Percentiles rank a stretch among this genome's conserved stretches.
These are phyloP conservation scores for Gaeumannomyces sp. DNA, from an alignment of 2,329 filamentous ascomycete species.

Conservation along the genomic window DNA sequence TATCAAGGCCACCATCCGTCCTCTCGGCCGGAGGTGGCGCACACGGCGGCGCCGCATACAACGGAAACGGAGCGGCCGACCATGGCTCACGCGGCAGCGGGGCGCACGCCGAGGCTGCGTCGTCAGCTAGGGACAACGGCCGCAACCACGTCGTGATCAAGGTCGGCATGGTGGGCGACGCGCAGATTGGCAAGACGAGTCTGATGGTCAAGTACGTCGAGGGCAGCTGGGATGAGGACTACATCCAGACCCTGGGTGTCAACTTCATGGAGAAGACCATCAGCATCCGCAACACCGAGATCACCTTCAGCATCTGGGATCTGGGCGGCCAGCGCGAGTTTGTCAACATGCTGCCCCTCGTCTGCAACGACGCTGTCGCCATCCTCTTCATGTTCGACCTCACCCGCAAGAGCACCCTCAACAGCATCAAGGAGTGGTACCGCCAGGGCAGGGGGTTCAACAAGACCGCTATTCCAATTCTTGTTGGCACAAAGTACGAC, in stretches of 20 bases:
- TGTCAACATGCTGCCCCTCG: slow-evolving; percentile 98
- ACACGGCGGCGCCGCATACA: slow-evolving; percentile 32
- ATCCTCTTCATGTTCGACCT: slow-evolving; percentile 99
- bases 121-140: slow-evolving; percentile 32
- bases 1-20: slow-evolving; percentile 50
- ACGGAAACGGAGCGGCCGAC: slow-evolving; percentile 35
- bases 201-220: slow-evolving; percentile 99
- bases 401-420: slow-evolving; percentile 94
- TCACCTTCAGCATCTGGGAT: slow-evolving; percentile 99
- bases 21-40: slow-evolving; percentile 37
- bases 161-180: slow-evolving; percentile 98
- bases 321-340: slow-evolving; percentile 96
- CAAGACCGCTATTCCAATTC: slow-evolving; percentile 98
- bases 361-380: slow-evolving; percentile 97
- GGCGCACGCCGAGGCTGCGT: slow-evolving; percentile 28
- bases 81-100: slow-evolving; percentile 36
- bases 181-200: slow-evolving; percentile 98
- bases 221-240: slow-evolving; percentile 98
- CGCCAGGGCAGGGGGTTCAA: slow-evolving; percentile 96
- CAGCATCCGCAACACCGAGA: slow-evolving; percentile 97
- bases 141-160: slow-evolving; percentile 89
- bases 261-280: slow-evolving; percentile 99
- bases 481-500: slow-evolving; percentile 97
- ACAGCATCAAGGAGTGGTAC: slow-evolving; percentile 99
- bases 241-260: slow-evolving; percentile 96